Evolutionary conservation across 352 stramenopile genomes (phyloP), one percentile per base, ranked within the genome.

Genomic region (Globisporangium cylindrosporum): DNA sequence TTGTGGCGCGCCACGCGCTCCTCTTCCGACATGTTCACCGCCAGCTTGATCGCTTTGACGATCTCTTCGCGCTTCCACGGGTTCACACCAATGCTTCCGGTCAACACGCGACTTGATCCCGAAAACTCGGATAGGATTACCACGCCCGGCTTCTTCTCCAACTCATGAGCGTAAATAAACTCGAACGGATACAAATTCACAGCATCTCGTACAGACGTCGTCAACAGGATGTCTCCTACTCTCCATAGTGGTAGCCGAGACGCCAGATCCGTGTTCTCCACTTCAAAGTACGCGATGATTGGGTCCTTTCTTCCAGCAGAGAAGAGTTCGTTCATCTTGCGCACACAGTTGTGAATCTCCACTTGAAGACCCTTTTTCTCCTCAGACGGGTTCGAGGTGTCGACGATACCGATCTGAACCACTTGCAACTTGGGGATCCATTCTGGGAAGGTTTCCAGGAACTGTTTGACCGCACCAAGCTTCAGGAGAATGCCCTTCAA

Each of bases 101-200:
- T 92, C 71, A 99, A 88, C 15, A 99, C 96, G 38, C 98, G 86
- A 67, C 97, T 99, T 69, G 91, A 98, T 60, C 90, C 96, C 20
- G 96, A 98, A 70, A 99, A 99, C 75, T 99, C 97, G 36, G 95
- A 99, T 7, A 99, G 81, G 58, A 99, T 97, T 48, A 98, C 90
- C 34, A 98, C 76, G 29, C 96, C 97, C 29, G 93, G 80, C 34
- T 76, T 81, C 59, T 89, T 85, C 41, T 75, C 71, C 27, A 95
- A 54, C 57, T 94, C 85, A 43, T 94, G 84, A 6, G 88, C 84
- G 70, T 93, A 94, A 38, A 94, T 85, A 64, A 93, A 95, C 72
- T 95, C 88, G 60, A 95, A 94, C 12, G 88, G 88, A 61, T 95
- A 92, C 6, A 95, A 64, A 57, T 93, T 94, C 24, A 95, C 86